phyloP scores from a whole-genome alignment of 2,329 filamentous ascomycete species.

The Ophiosphaerella narmari region DNA sequence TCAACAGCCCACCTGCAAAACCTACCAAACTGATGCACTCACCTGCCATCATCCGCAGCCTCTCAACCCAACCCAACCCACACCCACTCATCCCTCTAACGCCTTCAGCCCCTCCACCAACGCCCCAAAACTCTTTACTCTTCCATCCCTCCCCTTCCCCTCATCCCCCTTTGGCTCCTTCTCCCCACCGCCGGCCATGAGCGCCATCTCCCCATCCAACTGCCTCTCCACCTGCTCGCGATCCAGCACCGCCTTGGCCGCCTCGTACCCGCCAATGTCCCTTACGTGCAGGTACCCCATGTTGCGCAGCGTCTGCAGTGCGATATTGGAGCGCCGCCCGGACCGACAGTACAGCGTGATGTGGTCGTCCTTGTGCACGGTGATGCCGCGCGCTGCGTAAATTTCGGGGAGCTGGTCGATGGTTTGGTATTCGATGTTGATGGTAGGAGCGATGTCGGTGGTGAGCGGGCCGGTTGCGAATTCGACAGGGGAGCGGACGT shows the following conservation, averaged over 20 bases:
- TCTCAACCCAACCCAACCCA: background rate
- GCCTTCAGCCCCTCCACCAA: slow-evolving; percentile 37
- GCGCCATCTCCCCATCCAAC: slow-evolving; percentile 9
- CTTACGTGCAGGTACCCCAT: slow-evolving; percentile 38
- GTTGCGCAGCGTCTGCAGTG: slow-evolving; percentile 31
- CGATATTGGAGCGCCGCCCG: slow-evolving; percentile 41
- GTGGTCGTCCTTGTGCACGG: slow-evolving; percentile 28
- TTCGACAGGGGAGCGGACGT: slow-evolving; percentile 45
- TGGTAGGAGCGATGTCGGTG: slow-evolving; percentile 27
- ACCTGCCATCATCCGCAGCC: no score
- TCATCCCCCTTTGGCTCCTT: slow-evolving; percentile 1
- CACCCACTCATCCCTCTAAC: slow-evolving; percentile 21
- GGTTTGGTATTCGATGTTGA: slow-evolving; percentile 46
- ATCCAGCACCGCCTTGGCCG: slow-evolving; percentile 34
- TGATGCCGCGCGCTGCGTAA: slow-evolving; percentile 21
- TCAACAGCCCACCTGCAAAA: no score
- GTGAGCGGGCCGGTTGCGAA: slow-evolving; percentile 39
- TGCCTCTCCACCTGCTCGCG: slow-evolving; percentile 29
- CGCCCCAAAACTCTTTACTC: slow-evolving; percentile 25
- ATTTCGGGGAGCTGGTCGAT: slow-evolving; percentile 35
- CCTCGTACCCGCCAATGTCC: slow-evolving; percentile 44
- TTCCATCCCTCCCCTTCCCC: slow-evolving; percentile 8
- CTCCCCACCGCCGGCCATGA: background rate
- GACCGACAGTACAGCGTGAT: slow-evolving; percentile 47
- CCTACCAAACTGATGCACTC: no score